Evolutionary conservation across 2,329 filamentous ascomycete species (phyloP).

Genomic region (Stagonosporopsis vannaccii): DNA sequence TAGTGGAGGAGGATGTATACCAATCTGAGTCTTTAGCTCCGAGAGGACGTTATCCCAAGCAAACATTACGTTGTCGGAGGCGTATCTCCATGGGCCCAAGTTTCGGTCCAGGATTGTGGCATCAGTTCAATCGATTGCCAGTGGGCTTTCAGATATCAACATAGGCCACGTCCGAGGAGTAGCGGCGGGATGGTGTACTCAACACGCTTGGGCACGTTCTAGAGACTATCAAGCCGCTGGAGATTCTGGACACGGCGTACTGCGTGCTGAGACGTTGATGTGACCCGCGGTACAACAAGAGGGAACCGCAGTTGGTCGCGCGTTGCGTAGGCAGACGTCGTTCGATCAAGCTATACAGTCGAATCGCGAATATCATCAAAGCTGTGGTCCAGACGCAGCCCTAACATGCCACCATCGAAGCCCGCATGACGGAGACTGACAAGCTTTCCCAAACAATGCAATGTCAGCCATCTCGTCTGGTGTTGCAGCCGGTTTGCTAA

Average conservation of each 20-base stretch:
- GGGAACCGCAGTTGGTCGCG: slow-evolving; percentile 23
- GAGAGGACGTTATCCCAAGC: too few species aligned
- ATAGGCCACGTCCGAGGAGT: slow-evolving; percentile 52
- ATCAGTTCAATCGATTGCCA: slow-evolving; percentile 51
- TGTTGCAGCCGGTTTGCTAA: slow-evolving; percentile 3
- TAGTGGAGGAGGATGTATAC: too few species aligned
- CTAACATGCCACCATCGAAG: slow-evolving; percentile 4
- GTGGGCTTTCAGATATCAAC: slow-evolving; percentile 59
- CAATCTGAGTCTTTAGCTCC: too few species aligned
- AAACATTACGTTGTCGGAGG: slow-evolving; percentile 62
- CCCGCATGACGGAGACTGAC: slow-evolving; percentile 13
- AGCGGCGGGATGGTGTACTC: slow-evolving; percentile 49
- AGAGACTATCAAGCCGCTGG: slow-evolving; percentile 26
- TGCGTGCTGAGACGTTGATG: slow-evolving; percentile 12
- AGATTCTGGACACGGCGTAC: slow-evolving; percentile 23
- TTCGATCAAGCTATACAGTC: slow-evolving; percentile 32
- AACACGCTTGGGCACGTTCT: slow-evolving; percentile 29
- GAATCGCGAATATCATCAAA: slow-evolving; percentile 22
- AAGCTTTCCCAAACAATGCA: slow-evolving; percentile 15
- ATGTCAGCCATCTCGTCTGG: slow-evolving; percentile 5
- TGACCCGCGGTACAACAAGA: slow-evolving; percentile 15
- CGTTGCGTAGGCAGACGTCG: slow-evolving; percentile 29
- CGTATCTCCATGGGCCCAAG: slow-evolving; percentile 57
- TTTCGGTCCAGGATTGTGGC: slow-evolving; percentile 51
- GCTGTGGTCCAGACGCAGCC: slow-evolving; percentile 9